Evolutionary conservation across 2,329 filamentous ascomycete species (phyloP), one percentile per base, ranked within the genome.

Genomic region (Thermothelomyces thermophilus): DNA sequence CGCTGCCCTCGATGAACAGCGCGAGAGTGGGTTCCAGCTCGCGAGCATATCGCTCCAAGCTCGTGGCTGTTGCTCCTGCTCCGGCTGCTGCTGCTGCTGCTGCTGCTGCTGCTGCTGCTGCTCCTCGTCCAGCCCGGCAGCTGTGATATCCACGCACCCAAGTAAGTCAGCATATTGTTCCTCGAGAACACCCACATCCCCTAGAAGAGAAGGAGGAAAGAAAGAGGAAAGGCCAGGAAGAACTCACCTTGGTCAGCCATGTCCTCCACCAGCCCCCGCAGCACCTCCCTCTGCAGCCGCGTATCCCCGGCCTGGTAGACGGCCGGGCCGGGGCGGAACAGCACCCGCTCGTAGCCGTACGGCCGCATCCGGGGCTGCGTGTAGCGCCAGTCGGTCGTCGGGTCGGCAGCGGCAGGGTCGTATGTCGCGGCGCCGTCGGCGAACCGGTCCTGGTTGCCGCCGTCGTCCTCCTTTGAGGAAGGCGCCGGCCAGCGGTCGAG

Each of bases 401-500:
- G n/a, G n/a, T n/a, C n/a, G n/a, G n/a, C n/a, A n/a, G n/a, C n/a
- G n/a, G n/a, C n/a, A n/a, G n/a, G n/a, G n/a, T n/a, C n/a, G n/a
- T n/a, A n/a, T n/a, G n/a, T n/a, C n/a, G n/a, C n/a, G n/a, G n/a
- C n/a, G n/a, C n/a, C n/a, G n/a, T n/a, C n/a, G n/a, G n/a, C n/a
- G n/a, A n/a, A n/a, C n/a, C n/a, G n/a, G n/a, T n/a, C n/a, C n/a
- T n/a, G n/a, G n/a, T n/a, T n/a, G n/a, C n/a, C 28, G 28, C 28
- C 28, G 28, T 31, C 7, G 28, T 31, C 28, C 28, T 7, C 28
- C 28, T 13, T 8, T 31, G 28, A 7, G 8, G 28, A 7, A 13
- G 28, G 28, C 28, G 8, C 30, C 9, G 74, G 74, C 75, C 75
- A 79, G 34, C 73, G 68, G 57, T 71, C 65, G 39, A 78, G 60